phyloP scores from a whole-genome alignment of 73 alveolate genomes.

The Paramecium primaurelia region DNA sequence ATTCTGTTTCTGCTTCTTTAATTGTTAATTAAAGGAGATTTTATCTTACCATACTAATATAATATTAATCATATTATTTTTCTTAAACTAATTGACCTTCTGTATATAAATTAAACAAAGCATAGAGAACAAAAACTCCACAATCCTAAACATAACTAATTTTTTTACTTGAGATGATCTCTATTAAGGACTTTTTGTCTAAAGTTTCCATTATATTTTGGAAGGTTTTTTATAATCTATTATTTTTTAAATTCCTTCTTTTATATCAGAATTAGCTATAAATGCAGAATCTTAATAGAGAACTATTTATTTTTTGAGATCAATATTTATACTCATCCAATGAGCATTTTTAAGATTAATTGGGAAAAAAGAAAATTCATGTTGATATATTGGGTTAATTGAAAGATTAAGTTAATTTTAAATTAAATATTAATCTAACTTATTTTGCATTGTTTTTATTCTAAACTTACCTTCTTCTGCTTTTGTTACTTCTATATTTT shows the following conservation, averaged over 20 bases:
- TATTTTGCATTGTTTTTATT: not conserved
- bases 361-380: not conserved
- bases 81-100: not conserved
- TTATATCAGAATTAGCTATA: not conserved
- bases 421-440: not conserved
- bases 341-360: not conserved
- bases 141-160: not conserved
- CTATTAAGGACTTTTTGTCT: not conserved
- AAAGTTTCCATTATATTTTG: not conserved
- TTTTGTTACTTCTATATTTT: not conserved
- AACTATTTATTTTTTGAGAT: not conserved
- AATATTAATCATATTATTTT: not conserved
- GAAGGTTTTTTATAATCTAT: not conserved
- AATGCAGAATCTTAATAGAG: not conserved
- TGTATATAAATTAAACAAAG: not conserved
- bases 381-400: not conserved
- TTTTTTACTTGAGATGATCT: not conserved
- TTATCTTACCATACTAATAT: not conserved
- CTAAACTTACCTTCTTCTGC: not conserved
- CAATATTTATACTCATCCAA: not conserved
- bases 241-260: not conserved
- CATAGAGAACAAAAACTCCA: not conserved
- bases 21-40: not conserved
- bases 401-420: not conserved
- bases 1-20: not conserved